Conservation (phyloP, 208 protist species). For the Trypanosomatidae sp. region DNA sequence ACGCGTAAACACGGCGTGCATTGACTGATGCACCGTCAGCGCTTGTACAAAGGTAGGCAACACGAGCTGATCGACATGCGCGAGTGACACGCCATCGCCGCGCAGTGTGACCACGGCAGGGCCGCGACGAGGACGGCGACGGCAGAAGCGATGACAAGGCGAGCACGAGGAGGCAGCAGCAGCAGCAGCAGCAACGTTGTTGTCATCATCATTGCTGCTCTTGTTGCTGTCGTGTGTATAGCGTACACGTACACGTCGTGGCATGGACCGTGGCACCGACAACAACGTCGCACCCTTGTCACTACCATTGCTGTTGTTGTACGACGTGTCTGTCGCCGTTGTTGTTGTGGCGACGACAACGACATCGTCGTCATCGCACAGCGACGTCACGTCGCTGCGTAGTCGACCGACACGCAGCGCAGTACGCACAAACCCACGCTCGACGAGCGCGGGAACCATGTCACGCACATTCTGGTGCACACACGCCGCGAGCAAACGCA, state of each 20-base stretch:
- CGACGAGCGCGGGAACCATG: constrained; percentile 60
- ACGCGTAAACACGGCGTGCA: constrained; percentile 21
- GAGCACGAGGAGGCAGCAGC: too few species aligned
- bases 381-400: neutral
- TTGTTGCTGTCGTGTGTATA: too few species aligned
- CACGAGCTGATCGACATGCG: constrained; percentile 13
- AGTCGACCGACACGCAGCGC: constrained; percentile 18
- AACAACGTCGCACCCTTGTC: neutral
- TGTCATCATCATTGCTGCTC: too few species aligned
- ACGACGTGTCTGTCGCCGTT: too few species aligned
- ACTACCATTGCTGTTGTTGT: too few species aligned
- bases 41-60: constrained; percentile 55
- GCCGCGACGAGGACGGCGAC: too few species aligned
- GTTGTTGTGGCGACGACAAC: too few species aligned
- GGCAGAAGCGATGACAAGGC: too few species aligned
- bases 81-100: too few species aligned
- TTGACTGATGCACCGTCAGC: constrained; percentile 67
- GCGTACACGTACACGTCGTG: too few species aligned
- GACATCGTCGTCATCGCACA: neutral
- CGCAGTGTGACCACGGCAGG: too few species aligned
- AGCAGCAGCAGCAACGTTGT: too few species aligned
- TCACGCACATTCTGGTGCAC: constrained; percentile 76
- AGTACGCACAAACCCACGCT: constrained; percentile 62
- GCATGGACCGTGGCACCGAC: constrained; percentile 1
- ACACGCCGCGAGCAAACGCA: constrained; percentile 47